phyloP scores from a whole-genome alignment of 2,329 filamentous ascomycete species.

The Ascocoryne sarcoides region DNA sequence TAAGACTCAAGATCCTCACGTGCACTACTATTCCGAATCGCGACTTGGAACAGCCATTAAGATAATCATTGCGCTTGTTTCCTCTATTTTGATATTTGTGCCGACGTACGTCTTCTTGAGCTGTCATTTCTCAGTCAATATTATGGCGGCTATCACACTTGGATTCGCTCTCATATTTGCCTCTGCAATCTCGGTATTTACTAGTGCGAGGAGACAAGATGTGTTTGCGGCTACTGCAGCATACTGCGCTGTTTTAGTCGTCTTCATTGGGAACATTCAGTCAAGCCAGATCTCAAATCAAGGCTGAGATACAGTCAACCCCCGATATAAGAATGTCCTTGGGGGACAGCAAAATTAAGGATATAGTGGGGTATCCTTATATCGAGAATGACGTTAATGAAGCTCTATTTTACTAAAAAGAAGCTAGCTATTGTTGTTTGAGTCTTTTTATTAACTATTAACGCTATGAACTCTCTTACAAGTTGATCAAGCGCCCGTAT shows the following conservation, averaged over 20 bases:
- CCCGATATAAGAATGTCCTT: too few relatives aligned
- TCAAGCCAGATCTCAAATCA: too few relatives aligned
- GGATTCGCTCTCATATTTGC: conserved; percentile 17
- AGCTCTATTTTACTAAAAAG: too few relatives aligned
- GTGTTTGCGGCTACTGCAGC: conserved; percentile 18
- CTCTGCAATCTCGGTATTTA: conserved; percentile 12
- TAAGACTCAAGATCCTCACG: conserved; percentile 2
- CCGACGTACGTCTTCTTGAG: conserved; percentile 16
- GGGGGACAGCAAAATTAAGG: too few relatives aligned
- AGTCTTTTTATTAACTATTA: too few relatives aligned
- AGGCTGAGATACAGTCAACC: too few relatives aligned
- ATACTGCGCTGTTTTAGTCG: conserved; percentile 17
- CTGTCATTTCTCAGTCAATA: too few relatives aligned
- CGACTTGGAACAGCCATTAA: conserved; percentile 3
- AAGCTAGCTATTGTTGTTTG: too few relatives aligned
- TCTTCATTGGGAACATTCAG: conserved; percentile 16
- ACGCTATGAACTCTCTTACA: too few relatives aligned
- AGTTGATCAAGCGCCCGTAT: too few relatives aligned
- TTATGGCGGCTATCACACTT: conserved; percentile 14
- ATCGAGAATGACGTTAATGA: too few relatives aligned
- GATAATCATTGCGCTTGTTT: conserved; percentile 14
- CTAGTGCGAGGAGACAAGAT: conserved; percentile 14
- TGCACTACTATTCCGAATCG: conserved; percentile 6
- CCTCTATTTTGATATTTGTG: conserved; percentile 16
- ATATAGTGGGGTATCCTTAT: too few relatives aligned